Evolutionary conservation across 2,329 filamentous ascomycete genomes (phyloP), one percentile per base, ranked within the genome.

Genomic region (Colletotrichum camelliae): DNA sequence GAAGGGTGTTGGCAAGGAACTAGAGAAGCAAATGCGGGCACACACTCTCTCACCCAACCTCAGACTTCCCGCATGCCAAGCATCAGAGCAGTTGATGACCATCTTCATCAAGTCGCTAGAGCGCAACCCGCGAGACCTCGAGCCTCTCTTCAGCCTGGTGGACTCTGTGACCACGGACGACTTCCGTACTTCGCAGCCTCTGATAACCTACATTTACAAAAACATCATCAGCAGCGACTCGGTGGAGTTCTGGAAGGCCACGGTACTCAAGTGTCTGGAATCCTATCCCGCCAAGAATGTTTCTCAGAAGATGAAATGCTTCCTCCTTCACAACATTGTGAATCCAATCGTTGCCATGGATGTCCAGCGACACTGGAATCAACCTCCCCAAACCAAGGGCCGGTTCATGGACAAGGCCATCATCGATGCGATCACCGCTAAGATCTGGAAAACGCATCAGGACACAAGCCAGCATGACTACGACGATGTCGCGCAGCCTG

Each of bases 341-440:
- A 99, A 98, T 81, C 97, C 97, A 0, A 98, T 98, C 52, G 91
- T 99, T 71, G 96, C 96, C 4, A 98, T 96, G 94, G 97, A 99
- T 84, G 93, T 98, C 52, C 96, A 97, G 91, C 92, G 94, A 29
- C 93, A 94, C 74, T 97, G 95, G 89, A 89, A 92, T 83, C 88
- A 87, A 75, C 86, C 87, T 55, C 89, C 91, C 35, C 88, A 88
- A 70, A 85, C 87, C 55, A 88, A 89, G 52, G 90, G 89, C 4
- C 93, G 93, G 73, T 87, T 99, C 24, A 94, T 98, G 85, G 96
- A 99, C 82, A 94, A 93, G 82, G 88, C 91, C 64, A 93, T 99
- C 85, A 96, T 97, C 39, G 96, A 98, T 77, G 94, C 94, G 10
- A 95, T 99, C 76, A 96, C 97, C 83, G 93, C 93, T 80, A 97